phyloP scores from a whole-genome alignment of 768 basidiomycete species.

The Lactifluus echinatus region DNA sequence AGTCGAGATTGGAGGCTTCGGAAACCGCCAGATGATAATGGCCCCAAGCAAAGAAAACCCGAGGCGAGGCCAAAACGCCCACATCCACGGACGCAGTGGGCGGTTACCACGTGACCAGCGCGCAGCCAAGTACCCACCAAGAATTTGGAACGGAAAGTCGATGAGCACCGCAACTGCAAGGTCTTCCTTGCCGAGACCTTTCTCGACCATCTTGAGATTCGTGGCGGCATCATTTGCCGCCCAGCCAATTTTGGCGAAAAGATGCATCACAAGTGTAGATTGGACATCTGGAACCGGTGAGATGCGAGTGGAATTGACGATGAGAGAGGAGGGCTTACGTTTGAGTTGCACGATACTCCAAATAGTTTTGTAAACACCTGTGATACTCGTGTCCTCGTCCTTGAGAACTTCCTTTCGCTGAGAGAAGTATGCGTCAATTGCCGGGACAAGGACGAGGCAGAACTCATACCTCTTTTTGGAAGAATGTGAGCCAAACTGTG shows the following conservation, averaged over 20 bases:
- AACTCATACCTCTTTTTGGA: constrained; percentile 77
- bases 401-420: constrained; percentile 69
- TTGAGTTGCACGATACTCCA: constrained; percentile 88
- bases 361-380: constrained; percentile 86
- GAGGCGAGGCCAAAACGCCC: constrained; percentile 85
- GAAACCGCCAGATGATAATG: constrained; percentile 78
- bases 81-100: constrained; percentile 81
- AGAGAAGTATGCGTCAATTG: neutral
- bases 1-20: constrained; percentile 58
- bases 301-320: neutral
- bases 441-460: neutral
- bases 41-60: constrained; percentile 63
- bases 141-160: constrained; percentile 96
- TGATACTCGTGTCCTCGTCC: constrained; percentile 83
- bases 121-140: constrained; percentile 90
- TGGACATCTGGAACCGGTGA: constrained; percentile 63
- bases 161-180: constrained; percentile 91
- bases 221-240: constrained; percentile 90
- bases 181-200: constrained; percentile 92
- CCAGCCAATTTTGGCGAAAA: constrained; percentile 91
- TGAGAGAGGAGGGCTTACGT: constrained; percentile 44
- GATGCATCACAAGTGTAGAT: constrained; percentile 73
- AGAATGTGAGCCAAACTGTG: constrained; percentile 81
- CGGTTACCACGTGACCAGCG: constrained; percentile 79
- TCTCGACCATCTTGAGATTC: constrained; percentile 90